phyloP scores from a whole-genome alignment of 2,329 filamentous ascomycete species.

The Fusarium nematophilum region DNA sequence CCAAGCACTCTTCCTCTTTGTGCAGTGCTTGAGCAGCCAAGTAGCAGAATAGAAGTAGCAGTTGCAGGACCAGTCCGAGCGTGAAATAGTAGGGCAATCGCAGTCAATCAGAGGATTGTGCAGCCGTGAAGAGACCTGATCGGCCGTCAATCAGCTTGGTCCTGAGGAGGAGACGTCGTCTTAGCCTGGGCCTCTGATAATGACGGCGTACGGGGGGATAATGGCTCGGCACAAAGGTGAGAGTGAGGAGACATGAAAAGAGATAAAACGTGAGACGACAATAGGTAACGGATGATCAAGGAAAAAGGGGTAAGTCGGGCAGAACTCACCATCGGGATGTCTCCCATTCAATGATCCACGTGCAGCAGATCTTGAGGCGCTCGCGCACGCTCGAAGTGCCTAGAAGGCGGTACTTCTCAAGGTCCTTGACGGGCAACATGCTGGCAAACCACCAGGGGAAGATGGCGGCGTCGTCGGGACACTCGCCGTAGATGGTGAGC shows the following conservation, averaged over 20 bases:
- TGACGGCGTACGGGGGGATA: slow-evolving; percentile 8
- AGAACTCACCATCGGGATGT: slow-evolving; percentile 75
- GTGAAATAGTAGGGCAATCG: slow-evolving; percentile 28
- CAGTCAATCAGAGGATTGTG: slow-evolving; percentile 46
- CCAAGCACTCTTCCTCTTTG: slow-evolving; percentile 7
- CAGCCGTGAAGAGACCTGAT: slow-evolving; percentile 47
- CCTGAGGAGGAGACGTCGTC: slow-evolving; percentile 37
- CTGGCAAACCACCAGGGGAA: slow-evolving; percentile 95
- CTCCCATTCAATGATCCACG: slow-evolving; percentile 81
- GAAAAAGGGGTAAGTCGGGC: neutral
- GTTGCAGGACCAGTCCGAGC: slow-evolving; percentile 26
- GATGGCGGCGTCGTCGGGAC: slow-evolving; percentile 77
- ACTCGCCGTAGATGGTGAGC: slow-evolving; percentile 79
- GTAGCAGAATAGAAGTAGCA: slow-evolving; percentile 32
- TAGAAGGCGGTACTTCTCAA: slow-evolving; percentile 83
- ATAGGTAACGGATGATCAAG: neutral
- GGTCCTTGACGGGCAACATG: slow-evolving; percentile 79
- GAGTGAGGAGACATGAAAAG: neutral
- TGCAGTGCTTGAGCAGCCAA: slow-evolving; percentile 17
- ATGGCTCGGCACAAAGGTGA: neutral
- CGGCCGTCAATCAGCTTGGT: slow-evolving; percentile 42
- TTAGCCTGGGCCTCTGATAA: slow-evolving; percentile 35
- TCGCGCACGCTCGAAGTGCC: slow-evolving; percentile 80
- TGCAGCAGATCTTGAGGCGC: slow-evolving; percentile 83
- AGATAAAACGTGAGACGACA: too few relatives aligned